Evolutionary conservation across 768 basidiomycete genomes (phyloP).

Genomic region (Phaffia australis): DNA sequence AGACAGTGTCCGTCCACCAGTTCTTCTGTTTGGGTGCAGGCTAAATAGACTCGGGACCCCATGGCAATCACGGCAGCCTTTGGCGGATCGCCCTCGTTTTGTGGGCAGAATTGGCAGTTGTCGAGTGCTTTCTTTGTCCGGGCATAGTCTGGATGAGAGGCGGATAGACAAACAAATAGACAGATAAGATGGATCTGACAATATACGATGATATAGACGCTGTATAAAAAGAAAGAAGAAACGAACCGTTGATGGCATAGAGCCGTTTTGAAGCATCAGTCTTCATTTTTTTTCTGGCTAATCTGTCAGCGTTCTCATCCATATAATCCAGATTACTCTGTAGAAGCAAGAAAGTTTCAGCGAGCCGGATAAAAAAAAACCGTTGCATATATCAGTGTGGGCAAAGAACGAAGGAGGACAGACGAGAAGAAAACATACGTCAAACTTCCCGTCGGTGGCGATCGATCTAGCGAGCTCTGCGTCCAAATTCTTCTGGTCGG

Average conservation of each 20-base stretch:
- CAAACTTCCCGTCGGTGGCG: slow-evolving; percentile 74
- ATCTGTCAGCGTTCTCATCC: slow-evolving; percentile 88
- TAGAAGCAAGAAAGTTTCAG: not conserved
- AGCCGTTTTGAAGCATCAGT: slow-evolving; percentile 91
- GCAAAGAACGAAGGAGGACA: not conserved
- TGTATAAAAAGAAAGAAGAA: not conserved
- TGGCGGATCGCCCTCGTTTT: slow-evolving; percentile 76
- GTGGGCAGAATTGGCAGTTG: slow-evolving; percentile 68
- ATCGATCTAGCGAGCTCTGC: slow-evolving; percentile 79
- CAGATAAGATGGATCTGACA: not conserved
- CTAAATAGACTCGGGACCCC: slow-evolving; percentile 83
- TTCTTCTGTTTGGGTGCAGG: slow-evolving; percentile 76
- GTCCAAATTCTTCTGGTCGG: slow-evolving; percentile 86
- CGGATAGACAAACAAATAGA: not conserved
- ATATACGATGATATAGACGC: not conserved
- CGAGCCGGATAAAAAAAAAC: not conserved
- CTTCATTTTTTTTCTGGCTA: slow-evolving; percentile 89
- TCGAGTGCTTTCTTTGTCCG: slow-evolving; percentile 82
- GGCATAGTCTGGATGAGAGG: slow-evolving; percentile 66
- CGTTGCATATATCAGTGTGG: not conserved
- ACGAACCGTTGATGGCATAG: slow-evolving; percentile 83
- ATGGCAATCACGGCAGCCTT: slow-evolving; percentile 79
- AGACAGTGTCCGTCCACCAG: slow-evolving; percentile 84
- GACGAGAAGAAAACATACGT: slow-evolving; percentile 45
- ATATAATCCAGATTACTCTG: slow-evolving; percentile 86